A percentile compares a stretch with the other conserved stretches of the same genome.
phyloP scores from a whole-genome alignment of 495 filamentous ascomycete genomes.

The Cryomyces minteri region DNA sequence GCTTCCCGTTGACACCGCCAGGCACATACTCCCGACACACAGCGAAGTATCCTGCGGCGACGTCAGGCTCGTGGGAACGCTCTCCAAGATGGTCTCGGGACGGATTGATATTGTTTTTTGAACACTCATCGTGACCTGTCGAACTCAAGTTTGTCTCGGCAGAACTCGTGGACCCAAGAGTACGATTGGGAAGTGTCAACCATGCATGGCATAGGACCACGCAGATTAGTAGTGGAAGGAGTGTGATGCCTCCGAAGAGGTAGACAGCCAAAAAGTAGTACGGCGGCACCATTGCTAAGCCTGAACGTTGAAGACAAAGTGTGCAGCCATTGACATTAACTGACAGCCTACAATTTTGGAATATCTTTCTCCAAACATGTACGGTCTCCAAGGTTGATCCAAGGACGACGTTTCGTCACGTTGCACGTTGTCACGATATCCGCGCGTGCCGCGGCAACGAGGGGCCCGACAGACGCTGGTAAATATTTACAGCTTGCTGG shows the following conservation, averaged over 20 bases:
- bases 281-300: constrained; percentile 41
- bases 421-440: too few relatives aligned
- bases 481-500: too few relatives aligned
- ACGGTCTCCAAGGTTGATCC: too few relatives aligned
- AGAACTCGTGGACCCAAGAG: constrained; percentile 12
- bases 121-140: constrained; percentile 6
- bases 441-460: too few relatives aligned
- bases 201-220: constrained; percentile 49
- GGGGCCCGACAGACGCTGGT: too few relatives aligned
- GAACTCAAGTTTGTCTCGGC: constrained; percentile 1
- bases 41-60: constrained; percentile 84
- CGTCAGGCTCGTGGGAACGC: constrained; percentile 32
- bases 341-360: too few relatives aligned
- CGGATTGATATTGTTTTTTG: background rate
- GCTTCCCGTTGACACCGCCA: constrained; percentile 78
- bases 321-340: too few relatives aligned
- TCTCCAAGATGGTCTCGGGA: background rate
- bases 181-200: constrained; percentile 39
- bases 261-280: constrained; percentile 55
- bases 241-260: constrained; percentile 77
- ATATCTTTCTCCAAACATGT: too few relatives aligned
- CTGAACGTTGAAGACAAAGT: too few relatives aligned
- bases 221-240: constrained; percentile 58
- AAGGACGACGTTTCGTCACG: too few relatives aligned
- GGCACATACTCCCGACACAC: constrained; percentile 86